Evolutionary conservation across 441 rosid genomes (phyloP).

Genomic region (Monsonia emarginata): DNA sequence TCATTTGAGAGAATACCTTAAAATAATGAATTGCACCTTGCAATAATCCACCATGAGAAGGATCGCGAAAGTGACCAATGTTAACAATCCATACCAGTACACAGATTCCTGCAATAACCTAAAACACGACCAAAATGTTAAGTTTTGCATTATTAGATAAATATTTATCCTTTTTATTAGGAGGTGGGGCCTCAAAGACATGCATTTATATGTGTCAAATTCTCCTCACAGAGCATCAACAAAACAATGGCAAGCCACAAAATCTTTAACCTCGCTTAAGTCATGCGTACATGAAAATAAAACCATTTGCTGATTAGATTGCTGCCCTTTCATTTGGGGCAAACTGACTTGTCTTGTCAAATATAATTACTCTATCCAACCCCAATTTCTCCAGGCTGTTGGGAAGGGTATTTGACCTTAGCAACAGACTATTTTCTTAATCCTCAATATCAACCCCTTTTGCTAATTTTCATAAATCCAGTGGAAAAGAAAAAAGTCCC

Average conservation of each 20-base stretch:
- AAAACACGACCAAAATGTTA: constrained; percentile 17
- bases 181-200: no score
- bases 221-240: background rate
- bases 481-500: background rate
- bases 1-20: constrained; percentile 44
- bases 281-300: background rate
- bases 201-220: no score
- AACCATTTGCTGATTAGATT: background rate
- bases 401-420: background rate
- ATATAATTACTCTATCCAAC: background rate
- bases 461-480: background rate
- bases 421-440: background rate
- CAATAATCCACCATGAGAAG: constrained; percentile 89
- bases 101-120: constrained; percentile 99
- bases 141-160: background rate
- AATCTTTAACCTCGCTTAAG: no score
- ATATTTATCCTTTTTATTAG: background rate
- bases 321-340: background rate
- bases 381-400: background rate
- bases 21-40: constrained; percentile 95
- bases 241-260: background rate
- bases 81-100: constrained; percentile 92
- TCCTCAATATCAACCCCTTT: background rate
- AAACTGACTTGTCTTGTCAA: background rate
- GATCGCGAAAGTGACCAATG: constrained; percentile 91